Conservation (phyloP, 2,329 filamentous ascomycete species). For the Albifimbria verrucaria region DNA sequence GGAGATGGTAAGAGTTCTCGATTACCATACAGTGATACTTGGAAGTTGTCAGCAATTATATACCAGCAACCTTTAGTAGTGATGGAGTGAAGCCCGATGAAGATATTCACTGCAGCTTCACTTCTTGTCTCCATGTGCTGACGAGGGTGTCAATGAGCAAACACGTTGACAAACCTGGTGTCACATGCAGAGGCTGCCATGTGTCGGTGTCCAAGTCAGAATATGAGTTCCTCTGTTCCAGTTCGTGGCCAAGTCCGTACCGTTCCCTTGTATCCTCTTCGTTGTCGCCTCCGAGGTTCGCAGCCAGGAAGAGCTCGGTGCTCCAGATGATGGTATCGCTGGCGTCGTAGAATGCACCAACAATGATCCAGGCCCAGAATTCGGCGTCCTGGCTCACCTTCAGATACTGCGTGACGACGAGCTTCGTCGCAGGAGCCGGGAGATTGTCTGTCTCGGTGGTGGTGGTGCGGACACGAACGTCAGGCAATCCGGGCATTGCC, state of each 20-base stretch:
- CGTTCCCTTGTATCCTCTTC: too few relatives aligned
- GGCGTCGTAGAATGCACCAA: constrained; percentile 45
- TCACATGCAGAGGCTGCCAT: too few relatives aligned
- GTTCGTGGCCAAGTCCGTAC: too few relatives aligned
- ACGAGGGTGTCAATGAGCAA: background rate
- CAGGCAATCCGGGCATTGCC: background rate
- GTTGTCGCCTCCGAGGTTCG: too few relatives aligned
- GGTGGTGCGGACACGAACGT: constrained; percentile 19
- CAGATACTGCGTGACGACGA: constrained; percentile 42
- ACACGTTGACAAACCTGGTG: background rate
- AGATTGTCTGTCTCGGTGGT: constrained; percentile 27
- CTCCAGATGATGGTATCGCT: constrained; percentile 41
- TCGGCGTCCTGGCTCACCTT: constrained; percentile 25
- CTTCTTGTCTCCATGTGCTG: background rate
- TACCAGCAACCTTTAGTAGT: background rate
- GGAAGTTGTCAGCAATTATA: background rate
- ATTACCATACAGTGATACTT: too few relatives aligned
- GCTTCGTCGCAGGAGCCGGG: constrained; percentile 42
- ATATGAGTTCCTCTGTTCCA: too few relatives aligned
- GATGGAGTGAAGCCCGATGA: too few relatives aligned
- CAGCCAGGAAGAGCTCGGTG: constrained; percentile 38
- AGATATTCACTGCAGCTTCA: too few relatives aligned
- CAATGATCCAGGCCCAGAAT: constrained; percentile 44
- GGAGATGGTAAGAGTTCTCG: constrained; percentile 5
- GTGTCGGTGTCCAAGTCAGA: constrained; percentile 4